Evolutionary conservation across 1,139 yeast species (phyloP), one percentile per base, ranked within the genome.

Genomic region (Yamadazyma pseudoaaseri): DNA sequence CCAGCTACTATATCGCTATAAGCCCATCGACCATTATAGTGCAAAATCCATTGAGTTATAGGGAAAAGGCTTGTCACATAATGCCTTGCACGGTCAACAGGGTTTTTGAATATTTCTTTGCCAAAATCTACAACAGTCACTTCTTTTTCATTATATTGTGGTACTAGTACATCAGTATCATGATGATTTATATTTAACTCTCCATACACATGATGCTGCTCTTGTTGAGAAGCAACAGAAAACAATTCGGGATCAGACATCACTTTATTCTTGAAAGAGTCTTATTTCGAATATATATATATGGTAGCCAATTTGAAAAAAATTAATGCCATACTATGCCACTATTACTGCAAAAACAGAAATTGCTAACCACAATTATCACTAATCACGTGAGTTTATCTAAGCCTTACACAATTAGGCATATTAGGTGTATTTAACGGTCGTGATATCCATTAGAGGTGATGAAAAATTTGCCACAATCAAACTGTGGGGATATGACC

Each of bases 1-100:
- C 97, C 97, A 2, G 97, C 96, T 41, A 89, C 80, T 42, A 89
- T 60, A 59, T 90, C 97, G 30, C 90, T 78, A 41, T 79, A 76
- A 14, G 83, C 65, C 97, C 97, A 90, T 29, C 72, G 71, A 11
- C 69, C 52, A 52, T 90, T 90, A 60, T 89, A 90, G 52, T 87
- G 86, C 42, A 83, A 75, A 36, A 89, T 79, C 97, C 97, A 89
- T 15, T 67, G 63, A 2, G 77, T 58, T 29, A 90, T 81, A 4
- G 97, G 97, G 55, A 89, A 86, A 27, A 89, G 55, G 2, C 92
- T 81, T 13, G 64, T 41, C 3, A 80, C 38, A 50, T 89, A 89
- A 26, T 62, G 38, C 12, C 49, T 49, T 25, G 64, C 40, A 33
- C 61, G 65, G 2, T 48, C 43, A 3, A 56, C 42, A 0, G 90